A percentile compares a stretch with the other conserved stretches of the same genome.
Evolutionary conservation across 768 basidiomycete genomes (phyloP).

Genomic region (Lanmaoa pseudosensibilis): DNA sequence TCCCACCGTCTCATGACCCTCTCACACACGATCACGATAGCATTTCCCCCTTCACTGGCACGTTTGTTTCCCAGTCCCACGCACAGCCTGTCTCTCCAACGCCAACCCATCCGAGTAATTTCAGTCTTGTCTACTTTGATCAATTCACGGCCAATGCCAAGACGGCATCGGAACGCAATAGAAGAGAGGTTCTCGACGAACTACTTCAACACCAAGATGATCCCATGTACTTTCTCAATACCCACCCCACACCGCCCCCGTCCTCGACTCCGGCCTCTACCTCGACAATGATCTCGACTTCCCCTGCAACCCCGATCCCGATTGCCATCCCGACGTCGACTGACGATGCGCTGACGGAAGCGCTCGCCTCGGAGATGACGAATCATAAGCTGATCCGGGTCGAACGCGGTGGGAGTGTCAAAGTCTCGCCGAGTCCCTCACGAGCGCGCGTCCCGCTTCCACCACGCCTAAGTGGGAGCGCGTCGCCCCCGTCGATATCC

Average conservation of each 20-base stretch:
- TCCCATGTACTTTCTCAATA: slow-evolving; percentile 59
- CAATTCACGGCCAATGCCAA: slow-evolving; percentile 59
- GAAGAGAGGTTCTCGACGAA: slow-evolving; percentile 60
- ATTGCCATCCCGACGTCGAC: slow-evolving; percentile 35
- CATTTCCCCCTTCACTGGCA: not conserved
- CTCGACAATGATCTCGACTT: not conserved
- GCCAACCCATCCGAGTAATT: slow-evolving; percentile 7
- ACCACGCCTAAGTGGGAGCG: slow-evolving; percentile 24
- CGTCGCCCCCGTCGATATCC: slow-evolving; percentile 26
- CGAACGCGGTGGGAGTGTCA: slow-evolving; percentile 11
- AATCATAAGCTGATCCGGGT: slow-evolving; percentile 9
- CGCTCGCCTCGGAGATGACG: slow-evolving; percentile 34
- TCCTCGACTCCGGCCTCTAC: too few species aligned
- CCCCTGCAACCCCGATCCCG: slow-evolving; percentile 32
- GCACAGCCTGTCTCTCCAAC: not conserved
- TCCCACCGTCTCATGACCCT: slow-evolving; percentile 54
- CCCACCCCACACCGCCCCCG: slow-evolving; percentile 9
- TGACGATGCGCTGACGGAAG: slow-evolving; percentile 39
- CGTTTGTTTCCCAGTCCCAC: not conserved
- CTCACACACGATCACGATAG: not conserved
- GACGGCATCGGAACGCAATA: slow-evolving; percentile 50
- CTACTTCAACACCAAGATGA: slow-evolving; percentile 67
- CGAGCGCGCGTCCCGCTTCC: slow-evolving; percentile 18
- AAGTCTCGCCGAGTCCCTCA: slow-evolving; percentile 7
- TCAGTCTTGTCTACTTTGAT: slow-evolving; percentile 56